Evolutionary conservation across 495 filamentous ascomycete species (phyloP), one percentile per base, ranked within the genome.

Genomic region (Annulohypoxylon maeteangense): DNA sequence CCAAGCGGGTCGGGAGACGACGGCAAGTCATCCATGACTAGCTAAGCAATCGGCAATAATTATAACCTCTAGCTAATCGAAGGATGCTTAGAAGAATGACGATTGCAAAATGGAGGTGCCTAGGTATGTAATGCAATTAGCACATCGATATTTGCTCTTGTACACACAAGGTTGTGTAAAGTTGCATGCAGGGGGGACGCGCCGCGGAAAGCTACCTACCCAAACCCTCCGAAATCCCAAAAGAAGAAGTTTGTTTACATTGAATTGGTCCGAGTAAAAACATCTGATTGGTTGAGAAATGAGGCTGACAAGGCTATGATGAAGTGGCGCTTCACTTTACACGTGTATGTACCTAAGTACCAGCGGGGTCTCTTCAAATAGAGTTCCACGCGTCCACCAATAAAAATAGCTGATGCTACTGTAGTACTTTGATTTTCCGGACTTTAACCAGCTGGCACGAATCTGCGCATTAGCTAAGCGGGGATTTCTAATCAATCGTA

Each of bases 1-100:
- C 78, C 80, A 20, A 85, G 75, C 58, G 83, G 83, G 67, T 85
- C 83, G 27, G 83, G 82, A 56, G 83, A 85, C 57, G 82, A 83
- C 58, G 78, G 69, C 53, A 80, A 74, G 66, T 83, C 81, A 53
- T 80, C 69, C 55, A 71, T 70, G 32, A 59, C 36, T 31, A 48
- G 67, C 60, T 29, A 50, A 53, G 69, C 47, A 67, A 66, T 51
- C 22, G 59, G 18, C 45, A 62, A 56, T 57, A 36, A 56, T 36
- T 22, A 64, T 61, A 48, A 54, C 38, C 36, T 25, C 7, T 47
- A 59, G 40, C 34, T 56, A 65, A 47, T 58, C 11, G 18, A 57
- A 42, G 59, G 44, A 40, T 58, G 34, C 16, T 18, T 22, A 51
- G 27, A 50, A 56, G 7, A 47, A 45, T 58, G 8, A 48, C 25